phyloP scores from a whole-genome alignment of 164 flowering plant genomes.

The Berberis vulgaris region DNA sequence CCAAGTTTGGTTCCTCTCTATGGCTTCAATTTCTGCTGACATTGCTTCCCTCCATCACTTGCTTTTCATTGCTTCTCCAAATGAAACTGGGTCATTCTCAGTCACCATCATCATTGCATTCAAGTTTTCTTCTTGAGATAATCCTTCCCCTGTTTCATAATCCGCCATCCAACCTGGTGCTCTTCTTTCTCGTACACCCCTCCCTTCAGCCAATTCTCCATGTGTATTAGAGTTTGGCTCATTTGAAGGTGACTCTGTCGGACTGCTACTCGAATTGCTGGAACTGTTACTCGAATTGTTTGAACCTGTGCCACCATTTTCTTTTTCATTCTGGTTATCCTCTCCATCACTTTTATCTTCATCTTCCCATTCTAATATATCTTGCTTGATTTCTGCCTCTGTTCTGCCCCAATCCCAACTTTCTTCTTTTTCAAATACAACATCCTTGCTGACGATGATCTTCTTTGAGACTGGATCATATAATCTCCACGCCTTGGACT shows the following conservation, averaged over 20 bases:
- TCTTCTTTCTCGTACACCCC: not conserved
- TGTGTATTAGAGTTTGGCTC: not conserved
- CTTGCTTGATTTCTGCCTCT: not conserved
- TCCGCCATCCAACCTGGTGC: not conserved
- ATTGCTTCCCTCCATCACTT: not conserved
- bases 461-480: no score
- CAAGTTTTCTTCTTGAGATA: not conserved
- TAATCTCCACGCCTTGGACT: no score
- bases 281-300: not conserved
- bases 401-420: not conserved
- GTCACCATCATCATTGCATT: slow-evolving; percentile 1
- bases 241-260: not conserved
- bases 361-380: not conserved
- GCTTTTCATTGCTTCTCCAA: not conserved
- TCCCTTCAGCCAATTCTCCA: not conserved
- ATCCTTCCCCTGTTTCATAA: not conserved
- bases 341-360: not conserved
- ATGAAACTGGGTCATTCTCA: not conserved
- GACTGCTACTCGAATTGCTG: not conserved
- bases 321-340: not conserved
- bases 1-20: slow-evolving; percentile 4
- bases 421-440: not conserved
- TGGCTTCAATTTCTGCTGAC: not conserved
- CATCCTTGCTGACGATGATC: no score
- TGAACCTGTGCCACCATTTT: not conserved